Base-by-base conservation (phyloP, 2,329 filamentous ascomycete genomes). In the Talaromyces sp. region DNA sequence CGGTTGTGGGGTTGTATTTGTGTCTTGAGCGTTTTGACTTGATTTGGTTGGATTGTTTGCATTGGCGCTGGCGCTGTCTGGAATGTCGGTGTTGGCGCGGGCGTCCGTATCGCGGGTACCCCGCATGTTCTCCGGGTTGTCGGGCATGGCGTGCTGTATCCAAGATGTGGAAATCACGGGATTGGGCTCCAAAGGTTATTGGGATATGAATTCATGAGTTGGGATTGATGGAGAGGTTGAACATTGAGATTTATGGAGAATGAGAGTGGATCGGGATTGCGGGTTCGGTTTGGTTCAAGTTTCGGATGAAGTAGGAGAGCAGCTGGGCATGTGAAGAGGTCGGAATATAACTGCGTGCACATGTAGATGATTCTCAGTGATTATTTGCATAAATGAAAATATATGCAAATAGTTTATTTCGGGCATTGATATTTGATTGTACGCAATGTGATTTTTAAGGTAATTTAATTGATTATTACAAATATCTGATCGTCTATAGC, bases 91-190 rank as follows among this genome's bases (percentile, higher is more conserved):
- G 35, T 30, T n/a, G 20, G 32, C 29, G 48, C 33, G 49, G 37
- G 44, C 35, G 47, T 33, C 22, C 17, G 47, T 41, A 20, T 43
- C 32, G 39, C 47, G 49, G 39, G 56, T 49, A 51, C 53, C 56
- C 56, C 53, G 53, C 56, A 47, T 51, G 56, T 56, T 56, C 53
- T 53, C 53, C 29, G 53, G 35, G 24, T 45, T 49, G 40, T 60
- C 49, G 40, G 55, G 27, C 55, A 57, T 58, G 16, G 29, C 19
- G 35, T 29, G 17, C 9, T 36, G 19, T 36, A 35, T 36, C 10
- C 9, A 36, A 36, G 29, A 13, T 7, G 7, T 32, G 7, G 29
- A 32, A 13, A 32, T 32, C 7, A 7, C 13, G 29, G 29, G 29
- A 32, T 32, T 32, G 29, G 29, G 29, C 7, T 32, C 29, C 7